Evolutionary conservation across 768 basidiomycete genomes (phyloP).

Genomic region (Daedaleopsis sinensis): DNA sequence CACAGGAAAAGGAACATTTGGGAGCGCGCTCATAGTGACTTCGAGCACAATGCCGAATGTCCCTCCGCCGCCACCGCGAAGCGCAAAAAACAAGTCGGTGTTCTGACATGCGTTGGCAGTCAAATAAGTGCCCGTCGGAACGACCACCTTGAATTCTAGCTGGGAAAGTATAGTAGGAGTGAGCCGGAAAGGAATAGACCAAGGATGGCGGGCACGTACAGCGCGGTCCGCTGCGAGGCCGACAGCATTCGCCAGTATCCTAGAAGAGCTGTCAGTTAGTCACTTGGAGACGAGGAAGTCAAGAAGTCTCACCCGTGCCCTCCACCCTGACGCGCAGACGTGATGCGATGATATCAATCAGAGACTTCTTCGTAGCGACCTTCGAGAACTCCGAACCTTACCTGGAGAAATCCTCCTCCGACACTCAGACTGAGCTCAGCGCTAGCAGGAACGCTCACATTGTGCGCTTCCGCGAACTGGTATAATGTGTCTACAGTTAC

Average conservation of each 20-base stretch:
- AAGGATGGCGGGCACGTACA: not conserved
- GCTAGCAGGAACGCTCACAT: constrained; percentile 30
- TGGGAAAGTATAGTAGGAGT: not conserved
- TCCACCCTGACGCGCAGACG: not conserved
- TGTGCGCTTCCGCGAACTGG: constrained; percentile 28
- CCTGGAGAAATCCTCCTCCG: constrained; percentile 1
- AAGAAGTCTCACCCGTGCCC: not conserved
- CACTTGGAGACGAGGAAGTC: too few relatives aligned
- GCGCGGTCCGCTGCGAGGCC: constrained; percentile 5
- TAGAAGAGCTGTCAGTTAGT: not conserved
- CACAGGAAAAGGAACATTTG: not conserved
- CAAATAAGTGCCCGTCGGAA: not conserved
- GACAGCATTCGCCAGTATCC: constrained; percentile 3
- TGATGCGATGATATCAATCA: not conserved
- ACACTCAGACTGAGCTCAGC: not conserved
- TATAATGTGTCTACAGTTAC: constrained; percentile 21
- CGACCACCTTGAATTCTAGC: constrained; percentile 4
- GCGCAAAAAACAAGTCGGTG: constrained; percentile 1
- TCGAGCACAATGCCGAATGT: not conserved
- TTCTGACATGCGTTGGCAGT: not conserved
- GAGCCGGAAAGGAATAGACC: too few relatives aligned
- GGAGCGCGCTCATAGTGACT: constrained; percentile 3
- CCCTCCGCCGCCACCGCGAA: not conserved
- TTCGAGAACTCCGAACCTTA: not conserved
- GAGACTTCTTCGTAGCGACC: too few relatives aligned